phyloP scores from a whole-genome alignment of 2,329 filamentous ascomycete species.

The Venturia carpophila region DNA sequence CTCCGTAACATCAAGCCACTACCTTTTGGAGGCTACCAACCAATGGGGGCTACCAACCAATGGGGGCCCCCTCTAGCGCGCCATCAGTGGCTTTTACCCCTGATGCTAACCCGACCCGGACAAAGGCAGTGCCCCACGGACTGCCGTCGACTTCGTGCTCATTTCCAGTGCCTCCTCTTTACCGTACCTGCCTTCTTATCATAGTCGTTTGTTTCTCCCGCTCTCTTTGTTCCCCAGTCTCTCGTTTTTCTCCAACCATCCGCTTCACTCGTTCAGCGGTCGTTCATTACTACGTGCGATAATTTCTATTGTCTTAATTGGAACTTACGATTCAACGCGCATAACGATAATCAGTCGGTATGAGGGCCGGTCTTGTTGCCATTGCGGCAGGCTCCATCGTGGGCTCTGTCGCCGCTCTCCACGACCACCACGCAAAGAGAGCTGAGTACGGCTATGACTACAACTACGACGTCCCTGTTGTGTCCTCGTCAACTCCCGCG shows the following conservation, averaged over 20 bases:
- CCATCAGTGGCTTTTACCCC: constrained; percentile 11
- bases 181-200: constrained; percentile 25
- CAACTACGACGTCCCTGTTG: not conserved
- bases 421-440: constrained; percentile 48
- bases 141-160: constrained; percentile 11
- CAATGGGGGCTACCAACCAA: not conserved
- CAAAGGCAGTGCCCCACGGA: constrained; percentile 7
- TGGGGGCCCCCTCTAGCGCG: not conserved
- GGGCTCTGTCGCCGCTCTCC: constrained; percentile 46
- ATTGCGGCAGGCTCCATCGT: constrained; percentile 49
- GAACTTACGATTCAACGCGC: constrained; percentile 13
- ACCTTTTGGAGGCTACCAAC: not conserved
- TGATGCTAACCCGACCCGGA: constrained; percentile 2
- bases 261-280: constrained; percentile 88
- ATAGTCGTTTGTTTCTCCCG: constrained; percentile 21
- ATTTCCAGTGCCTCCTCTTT: constrained; percentile 15
- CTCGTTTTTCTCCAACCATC: constrained; percentile 43
- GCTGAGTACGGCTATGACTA: constrained; percentile 9
- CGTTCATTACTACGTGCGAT: constrained; percentile 51
- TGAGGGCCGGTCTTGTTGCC: constrained; percentile 66
- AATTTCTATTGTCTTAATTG: constrained; percentile 24
- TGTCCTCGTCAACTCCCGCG: not conserved
- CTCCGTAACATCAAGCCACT: constrained; percentile 9
- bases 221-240: constrained; percentile 30
- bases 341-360: constrained; percentile 29